Base-by-base conservation (phyloP, 2,329 filamentous ascomycete species). In the Exophiala calicioides region DNA sequence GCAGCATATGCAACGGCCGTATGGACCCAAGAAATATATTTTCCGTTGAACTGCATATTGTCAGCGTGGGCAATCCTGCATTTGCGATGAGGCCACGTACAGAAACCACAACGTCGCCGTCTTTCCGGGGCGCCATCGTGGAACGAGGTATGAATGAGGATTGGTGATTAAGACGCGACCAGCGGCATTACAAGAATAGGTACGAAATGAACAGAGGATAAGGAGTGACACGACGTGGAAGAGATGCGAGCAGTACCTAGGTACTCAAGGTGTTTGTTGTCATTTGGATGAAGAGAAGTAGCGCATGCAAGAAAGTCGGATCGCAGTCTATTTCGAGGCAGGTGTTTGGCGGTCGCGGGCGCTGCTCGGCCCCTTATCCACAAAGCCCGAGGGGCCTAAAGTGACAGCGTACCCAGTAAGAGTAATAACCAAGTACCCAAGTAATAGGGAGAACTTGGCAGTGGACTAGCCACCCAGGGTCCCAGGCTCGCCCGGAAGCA, bases 21-120 rank as follows among this genome's bases (percentile, higher is more conserved):
- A 72, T 98, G 93, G 56, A 82, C 70, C 80, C 87, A 95, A 50
- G 90, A 88, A 57, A 98, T 77, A 88, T 88, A 96, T 76, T 85
- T 86, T 58, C 88, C 93, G 65, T 85, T 90, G 65, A 98, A 67
- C 79, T 82, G 56, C 31, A n/a, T 23, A 36, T 13, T 32, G 53
- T 57, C 44, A 46, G 43, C 50, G 60, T 47, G 66, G 42, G 44
- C 50, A 47, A 42, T n/a, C n/a, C n/a, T n/a, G 6, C 45, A 56
- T 41, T 35, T 27, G 13, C 18, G 43, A 12, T 21, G 58, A 56
- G 50, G 35, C 27, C 26, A 53, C 76, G 60, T 68, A 83, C 80
- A 55, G 78, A 70, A 48, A 80, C 76, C 59, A 83, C 75, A 50
- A 79, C 76, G 62, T 82, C 80, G 64, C 79, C 80, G 57, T 82